A percentile compares a stretch with the other conserved stretches of the same genome.
These are phyloP conservation scores for Cardamine chenopodiifolia DNA, from an alignment of 345 rosid species.

Conservation along the genomic window DNA sequence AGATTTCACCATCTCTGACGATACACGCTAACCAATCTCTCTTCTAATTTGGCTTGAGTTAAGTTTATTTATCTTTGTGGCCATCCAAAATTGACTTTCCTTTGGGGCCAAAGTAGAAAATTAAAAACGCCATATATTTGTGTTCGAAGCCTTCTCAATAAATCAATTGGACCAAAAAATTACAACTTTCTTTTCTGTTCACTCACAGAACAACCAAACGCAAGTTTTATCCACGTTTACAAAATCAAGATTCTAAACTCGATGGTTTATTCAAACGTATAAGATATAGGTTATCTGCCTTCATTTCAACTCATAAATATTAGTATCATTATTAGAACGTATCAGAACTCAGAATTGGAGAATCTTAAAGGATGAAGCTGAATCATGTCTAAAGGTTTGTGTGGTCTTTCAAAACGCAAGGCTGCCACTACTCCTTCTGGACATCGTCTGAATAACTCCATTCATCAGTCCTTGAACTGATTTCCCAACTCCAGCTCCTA, in stretches of 20 bases:
- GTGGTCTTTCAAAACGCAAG: constrained; percentile 28
- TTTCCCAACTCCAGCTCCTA: constrained; percentile 84
- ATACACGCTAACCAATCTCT: constrained; percentile 3
- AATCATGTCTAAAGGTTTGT: background rate
- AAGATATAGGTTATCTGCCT: constrained; percentile 5
- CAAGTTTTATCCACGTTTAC: background rate
- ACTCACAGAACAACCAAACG: background rate
- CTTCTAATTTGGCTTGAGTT: background rate
- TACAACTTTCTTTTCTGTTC: background rate
- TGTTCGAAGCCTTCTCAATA: background rate
- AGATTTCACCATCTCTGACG: constrained; percentile 44
- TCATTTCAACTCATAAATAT: constrained; percentile 1
- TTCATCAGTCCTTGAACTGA: constrained; percentile 77
- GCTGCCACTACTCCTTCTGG: constrained; percentile 34
- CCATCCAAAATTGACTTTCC: constrained; percentile 31
- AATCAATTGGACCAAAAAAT: background rate
- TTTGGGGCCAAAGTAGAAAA: background rate
- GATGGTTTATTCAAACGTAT: constrained; percentile 1
- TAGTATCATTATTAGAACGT: constrained; percentile 15
- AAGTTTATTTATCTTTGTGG: background rate
- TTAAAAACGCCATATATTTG: background rate
- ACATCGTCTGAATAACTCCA: constrained; percentile 52
- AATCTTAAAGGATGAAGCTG: constrained; percentile 19
- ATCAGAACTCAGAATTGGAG: constrained; percentile 20
- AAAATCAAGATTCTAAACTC: constrained; percentile 17